phyloP scores from a whole-genome alignment of 208 protist genomes.

The Endotrypanum monterogeii region DNA sequence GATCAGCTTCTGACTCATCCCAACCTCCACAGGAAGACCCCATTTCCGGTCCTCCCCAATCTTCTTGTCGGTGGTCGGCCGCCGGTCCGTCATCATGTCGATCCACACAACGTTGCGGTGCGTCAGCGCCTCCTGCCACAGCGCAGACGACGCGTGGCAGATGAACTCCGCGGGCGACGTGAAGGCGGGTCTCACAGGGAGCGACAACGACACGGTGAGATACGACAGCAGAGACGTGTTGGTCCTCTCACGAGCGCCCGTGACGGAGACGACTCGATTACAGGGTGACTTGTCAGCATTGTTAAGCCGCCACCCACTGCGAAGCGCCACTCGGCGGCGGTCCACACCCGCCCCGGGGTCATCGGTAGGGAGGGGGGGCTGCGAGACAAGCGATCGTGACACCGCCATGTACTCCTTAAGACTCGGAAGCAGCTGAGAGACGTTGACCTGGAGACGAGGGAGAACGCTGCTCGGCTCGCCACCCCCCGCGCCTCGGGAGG shows the following conservation, averaged over 20 bases:
- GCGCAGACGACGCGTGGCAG: conserved; percentile 25
- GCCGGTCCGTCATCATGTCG: conserved; percentile 36
- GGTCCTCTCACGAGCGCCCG: neutral
- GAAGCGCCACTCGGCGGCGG: conserved; percentile 1
- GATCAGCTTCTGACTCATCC: conserved; percentile 46
- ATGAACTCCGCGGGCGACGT: conserved; percentile 14
- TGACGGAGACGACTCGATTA: neutral
- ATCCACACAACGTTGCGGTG: conserved; percentile 40
- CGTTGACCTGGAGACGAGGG: too few relatives aligned
- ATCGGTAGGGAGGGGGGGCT: too few relatives aligned
- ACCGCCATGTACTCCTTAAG: neutral
- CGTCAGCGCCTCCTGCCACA: conserved; percentile 39
- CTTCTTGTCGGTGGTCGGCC: conserved; percentile 25
- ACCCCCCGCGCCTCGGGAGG: too few relatives aligned
- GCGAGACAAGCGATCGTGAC: neutral
- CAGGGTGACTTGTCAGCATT: neutral
- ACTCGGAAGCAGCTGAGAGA: neutral
- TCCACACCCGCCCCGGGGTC: too few relatives aligned
- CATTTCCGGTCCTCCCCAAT: conserved; percentile 26
- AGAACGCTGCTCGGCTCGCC: too few relatives aligned
- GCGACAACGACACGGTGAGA: neutral
- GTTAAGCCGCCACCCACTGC: neutral
- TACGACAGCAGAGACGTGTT: conserved; percentile 5
- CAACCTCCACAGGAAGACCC: conserved; percentile 41
- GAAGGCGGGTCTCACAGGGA: conserved; percentile 17